Evolutionary conservation across 139 green algal species (phyloP), one percentile per base, ranked within the genome.

Genomic region (Tetraselmis striata): DNA sequence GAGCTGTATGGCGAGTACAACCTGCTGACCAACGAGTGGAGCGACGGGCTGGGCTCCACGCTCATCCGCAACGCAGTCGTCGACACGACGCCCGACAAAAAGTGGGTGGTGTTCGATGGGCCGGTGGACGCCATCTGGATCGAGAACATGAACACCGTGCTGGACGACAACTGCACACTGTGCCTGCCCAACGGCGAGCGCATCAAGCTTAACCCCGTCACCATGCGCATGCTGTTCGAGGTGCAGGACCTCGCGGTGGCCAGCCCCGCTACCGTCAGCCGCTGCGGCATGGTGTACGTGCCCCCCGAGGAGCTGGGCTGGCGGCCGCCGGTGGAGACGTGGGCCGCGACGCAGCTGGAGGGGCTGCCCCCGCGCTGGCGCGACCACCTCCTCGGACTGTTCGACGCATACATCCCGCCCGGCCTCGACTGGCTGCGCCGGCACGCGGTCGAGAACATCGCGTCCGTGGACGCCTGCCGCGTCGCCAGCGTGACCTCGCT

Each of bases 1-100:
- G 92, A 97, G 88, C 89, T 97, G 80, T 97, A 96, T 86, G 94
- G 94, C 28, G 91, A 96, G 90, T 95, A 95, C 87, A 94, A 93
- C 85, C 76, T 91, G 30, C 83, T 96, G 5, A 96, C 93, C 29
- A 93, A 93, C 79, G 94, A 97, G 86, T 97, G 94, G 94, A 92
- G 86, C 5, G 93, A 97, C 85, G 94, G 94, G 32, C 84, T 97
- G 28, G 85, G 75, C 0, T 91, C 87, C 32, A 93, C 91, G 5
- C 86, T 96, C 59, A 95, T 96, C 76, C 83, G 93, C 32, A 86
- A 83, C 26, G 93, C 90, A 2, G 90, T 93, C 22, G 83, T 85
- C 0, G 92, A 97, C 85, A 92, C 91, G 28, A 91, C 84, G 11
- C 79, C 77, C 25, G 84, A 91, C 30, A 80, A 86, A 74, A 93